Base-by-base conservation (phyloP, 2,329 filamentous ascomycete genomes). In the Chaetomium sp. region DNA sequence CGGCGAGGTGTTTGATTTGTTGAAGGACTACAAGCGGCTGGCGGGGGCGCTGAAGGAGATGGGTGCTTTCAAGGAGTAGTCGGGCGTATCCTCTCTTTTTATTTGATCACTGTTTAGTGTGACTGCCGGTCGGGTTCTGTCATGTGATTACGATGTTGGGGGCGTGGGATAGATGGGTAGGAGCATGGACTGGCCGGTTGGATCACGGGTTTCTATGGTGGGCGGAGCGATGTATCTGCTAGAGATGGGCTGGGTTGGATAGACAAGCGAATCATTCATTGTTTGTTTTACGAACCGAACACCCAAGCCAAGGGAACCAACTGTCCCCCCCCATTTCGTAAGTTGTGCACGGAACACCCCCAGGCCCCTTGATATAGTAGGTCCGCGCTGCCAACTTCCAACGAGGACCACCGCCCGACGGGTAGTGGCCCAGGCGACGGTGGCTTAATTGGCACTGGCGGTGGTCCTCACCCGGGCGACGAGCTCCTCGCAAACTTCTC, bases 21-120 rank as follows among this genome's bases (percentile, higher is more conserved):
- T 94, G 25, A 82, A 86, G 62, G 91, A 94, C 75, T 94, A 94
- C 72, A 85, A 90, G 71, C 81, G 91, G 60, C 77, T 94, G 55
- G 90, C 90, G 0, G 81, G 81, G 31, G 85, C 85, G 9, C 75
- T 93, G 64, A 86, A 86, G 70, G 85, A 87, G 57, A 77, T 86
- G 73, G 86, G 82, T 23, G 87, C 85, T 10, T 87, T 90, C 72
- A 82, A 83, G 66, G 78, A 76, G 63, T 72, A 47, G 7, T 23
- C 12, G 25, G 12, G 35, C 8, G 8, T 38, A 29, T 5, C 31
- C 16, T 56, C 4, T 55, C 29, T 35, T 12, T 31, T 38, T 29
- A 9, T 56, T 3, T 23, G 27, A 4, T n/a, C 10, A 16, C 16
- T 21, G 4, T 9, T 49, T 31, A 5, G 5, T 29, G 8, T 23